phyloP scores from a whole-genome alignment of 2,329 filamentous ascomycete genomes.

The Apiospora kogelbergensis region DNA sequence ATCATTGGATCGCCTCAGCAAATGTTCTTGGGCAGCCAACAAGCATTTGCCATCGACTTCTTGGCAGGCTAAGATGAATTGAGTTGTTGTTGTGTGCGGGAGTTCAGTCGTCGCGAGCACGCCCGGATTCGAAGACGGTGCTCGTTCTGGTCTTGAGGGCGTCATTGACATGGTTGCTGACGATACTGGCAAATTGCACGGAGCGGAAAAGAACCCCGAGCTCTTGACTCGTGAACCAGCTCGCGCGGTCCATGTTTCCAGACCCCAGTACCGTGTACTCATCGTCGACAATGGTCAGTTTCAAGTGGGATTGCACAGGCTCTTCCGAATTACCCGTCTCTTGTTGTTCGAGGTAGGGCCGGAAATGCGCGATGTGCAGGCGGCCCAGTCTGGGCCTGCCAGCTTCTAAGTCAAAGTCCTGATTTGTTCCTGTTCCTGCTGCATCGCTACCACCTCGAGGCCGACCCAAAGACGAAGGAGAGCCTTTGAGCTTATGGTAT shows the following conservation, averaged over 20 bases:
- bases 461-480: slow-evolving; percentile 8
- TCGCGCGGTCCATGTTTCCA: slow-evolving; percentile 82
- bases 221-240: slow-evolving; percentile 86
- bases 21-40: not conserved
- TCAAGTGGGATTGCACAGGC: slow-evolving; percentile 74
- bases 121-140: slow-evolving; percentile 24
- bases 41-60: not conserved
- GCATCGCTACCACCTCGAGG: slow-evolving; percentile 22
- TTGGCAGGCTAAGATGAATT: not conserved
- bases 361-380: slow-evolving; percentile 61
- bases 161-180: slow-evolving; percentile 31
- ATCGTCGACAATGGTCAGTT: slow-evolving; percentile 72
- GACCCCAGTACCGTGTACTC: slow-evolving; percentile 71
- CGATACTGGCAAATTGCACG: slow-evolving; percentile 27
- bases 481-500: slow-evolving; percentile 40
- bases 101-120: not conserved
- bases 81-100: not conserved
- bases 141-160: slow-evolving; percentile 35
- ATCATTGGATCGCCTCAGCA: not conserved
- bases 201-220: slow-evolving; percentile 63
- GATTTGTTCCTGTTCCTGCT: slow-evolving; percentile 20
- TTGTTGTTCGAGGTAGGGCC: slow-evolving; percentile 24
- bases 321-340: slow-evolving; percentile 40
- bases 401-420: slow-evolving; percentile 41
- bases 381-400: slow-evolving; percentile 43